These are phyloP conservation scores for Microcos paniculata DNA, from an alignment of 345 rosid genomes.

Conservation along the genomic window DNA sequence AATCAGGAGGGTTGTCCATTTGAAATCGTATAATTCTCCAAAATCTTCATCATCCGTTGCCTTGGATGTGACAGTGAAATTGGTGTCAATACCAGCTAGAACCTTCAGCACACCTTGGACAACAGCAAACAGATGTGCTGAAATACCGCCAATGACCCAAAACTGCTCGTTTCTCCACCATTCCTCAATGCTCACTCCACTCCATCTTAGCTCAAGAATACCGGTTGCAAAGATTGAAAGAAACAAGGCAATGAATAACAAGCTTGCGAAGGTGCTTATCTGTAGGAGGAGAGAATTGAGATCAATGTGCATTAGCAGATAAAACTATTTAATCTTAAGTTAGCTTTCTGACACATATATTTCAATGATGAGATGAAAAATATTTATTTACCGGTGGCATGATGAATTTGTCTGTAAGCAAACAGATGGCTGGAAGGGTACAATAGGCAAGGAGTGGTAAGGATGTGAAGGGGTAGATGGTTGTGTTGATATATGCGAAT, in stretches of 20 bases:
- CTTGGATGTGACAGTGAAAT: conserved; percentile 95
- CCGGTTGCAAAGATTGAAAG: conserved; percentile 79
- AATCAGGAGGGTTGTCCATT: conserved; percentile 91
- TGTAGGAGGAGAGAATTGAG: conserved; percentile 27
- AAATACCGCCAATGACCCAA: conserved; percentile 96
- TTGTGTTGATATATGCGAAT: conserved; percentile 86
- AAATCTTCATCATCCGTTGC: conserved; percentile 84
- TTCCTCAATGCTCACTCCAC: conserved; percentile 97
- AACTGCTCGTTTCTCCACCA: conserved; percentile 99
- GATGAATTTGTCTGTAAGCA: conserved; percentile 95
- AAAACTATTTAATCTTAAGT: not conserved
- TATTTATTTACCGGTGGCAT: conserved; percentile 76
- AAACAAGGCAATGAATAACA: conserved; percentile 84
- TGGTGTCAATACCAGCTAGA: conserved; percentile 89
- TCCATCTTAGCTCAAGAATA: conserved; percentile 90
- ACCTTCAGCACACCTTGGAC: conserved; percentile 84
- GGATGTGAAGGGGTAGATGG: conserved; percentile 94
- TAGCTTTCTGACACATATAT: not conserved
- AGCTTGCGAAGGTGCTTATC: conserved; percentile 95
- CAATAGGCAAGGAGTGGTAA: conserved; percentile 92
- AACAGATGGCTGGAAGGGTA: conserved; percentile 84
- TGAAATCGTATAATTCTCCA: conserved; percentile 83
- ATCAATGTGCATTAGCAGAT: not conserved
- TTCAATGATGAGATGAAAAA: not conserved
- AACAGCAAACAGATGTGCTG: conserved; percentile 93